Evolutionary conservation across 2,329 filamentous ascomycete genomes (phyloP).

Genomic region (Venturia asperata): DNA sequence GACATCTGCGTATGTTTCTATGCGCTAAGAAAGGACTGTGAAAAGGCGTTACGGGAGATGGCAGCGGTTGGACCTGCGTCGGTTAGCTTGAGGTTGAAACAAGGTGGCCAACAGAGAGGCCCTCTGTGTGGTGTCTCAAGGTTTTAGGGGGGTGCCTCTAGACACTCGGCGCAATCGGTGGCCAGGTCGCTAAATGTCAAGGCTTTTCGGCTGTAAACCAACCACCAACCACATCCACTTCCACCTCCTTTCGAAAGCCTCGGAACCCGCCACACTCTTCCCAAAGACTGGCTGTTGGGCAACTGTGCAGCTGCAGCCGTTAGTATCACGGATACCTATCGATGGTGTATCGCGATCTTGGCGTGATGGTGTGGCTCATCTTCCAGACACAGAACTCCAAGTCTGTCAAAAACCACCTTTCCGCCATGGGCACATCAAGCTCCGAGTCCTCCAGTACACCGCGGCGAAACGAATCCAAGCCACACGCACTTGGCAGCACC

Average conservation of each 20-base stretch:
- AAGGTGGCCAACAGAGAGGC: background rate
- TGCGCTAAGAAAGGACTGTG: background rate
- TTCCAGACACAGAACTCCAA: background rate
- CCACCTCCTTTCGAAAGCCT: background rate
- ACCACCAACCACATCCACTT: background rate
- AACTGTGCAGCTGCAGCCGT: background rate
- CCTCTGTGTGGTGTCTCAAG: background rate
- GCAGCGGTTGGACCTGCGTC: background rate
- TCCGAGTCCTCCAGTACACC: background rate
- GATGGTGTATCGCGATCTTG: background rate
- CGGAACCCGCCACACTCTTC: background rate
- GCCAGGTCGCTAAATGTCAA: background rate
- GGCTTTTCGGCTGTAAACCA: background rate
- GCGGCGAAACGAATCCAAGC: background rate
- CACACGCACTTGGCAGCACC: background rate
- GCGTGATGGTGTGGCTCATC: background rate
- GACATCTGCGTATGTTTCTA: slow-evolving; percentile 2
- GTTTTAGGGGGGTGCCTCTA: background rate
- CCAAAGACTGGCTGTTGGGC: background rate
- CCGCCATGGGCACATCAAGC: background rate
- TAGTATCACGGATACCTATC: background rate
- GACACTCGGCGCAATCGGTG: too few relatives aligned
- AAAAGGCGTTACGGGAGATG: background rate
- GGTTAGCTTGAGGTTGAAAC: background rate
- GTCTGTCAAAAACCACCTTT: too few relatives aligned